Evolutionary conservation across 768 basidiomycete species (phyloP).

Genomic region (Boletellus ananiceps): DNA sequence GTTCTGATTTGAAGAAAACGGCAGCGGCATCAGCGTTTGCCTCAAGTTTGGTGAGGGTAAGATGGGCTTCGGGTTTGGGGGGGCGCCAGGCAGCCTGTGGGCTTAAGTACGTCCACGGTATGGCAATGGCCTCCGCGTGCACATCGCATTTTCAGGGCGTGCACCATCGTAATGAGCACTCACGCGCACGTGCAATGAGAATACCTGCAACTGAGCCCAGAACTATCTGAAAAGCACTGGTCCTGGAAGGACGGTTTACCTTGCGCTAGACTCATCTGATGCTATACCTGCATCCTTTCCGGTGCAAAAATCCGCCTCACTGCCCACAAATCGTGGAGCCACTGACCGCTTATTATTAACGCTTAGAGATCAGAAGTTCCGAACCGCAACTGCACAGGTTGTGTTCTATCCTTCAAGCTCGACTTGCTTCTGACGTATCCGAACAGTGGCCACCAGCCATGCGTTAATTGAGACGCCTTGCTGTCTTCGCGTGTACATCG

Average conservation of each 20-base stretch:
- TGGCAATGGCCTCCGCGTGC: constrained; percentile 20
- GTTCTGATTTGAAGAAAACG: constrained; percentile 15
- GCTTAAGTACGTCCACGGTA: constrained; percentile 24
- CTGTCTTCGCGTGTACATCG: constrained; percentile 13
- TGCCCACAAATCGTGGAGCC: background rate
- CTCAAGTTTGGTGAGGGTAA: constrained; percentile 4
- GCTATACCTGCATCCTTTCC: constrained; percentile 10
- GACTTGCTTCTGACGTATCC: constrained; percentile 14
- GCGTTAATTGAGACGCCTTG: constrained; percentile 8
- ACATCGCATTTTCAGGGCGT: constrained; percentile 24
- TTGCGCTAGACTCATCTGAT: background rate
- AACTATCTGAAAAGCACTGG: too few relatives aligned
- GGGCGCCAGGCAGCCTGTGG: constrained; percentile 10
- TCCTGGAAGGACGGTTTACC: background rate
- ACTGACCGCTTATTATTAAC: background rate
- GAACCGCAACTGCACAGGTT: constrained; percentile 2
- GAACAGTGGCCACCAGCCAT: constrained; percentile 6
- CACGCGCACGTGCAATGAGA: constrained; percentile 26
- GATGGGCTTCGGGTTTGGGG: constrained; percentile 11
- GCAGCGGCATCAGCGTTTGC: constrained; percentile 21
- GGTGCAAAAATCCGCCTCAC: background rate
- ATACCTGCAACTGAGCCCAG: background rate
- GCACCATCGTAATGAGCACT: constrained; percentile 6
- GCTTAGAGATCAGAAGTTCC: constrained; percentile 6
- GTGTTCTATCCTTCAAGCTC: background rate